These are phyloP conservation scores for Neurospora sublineolata DNA, from an alignment of 495 filamentous ascomycete genomes.

Conservation along the genomic window DNA sequence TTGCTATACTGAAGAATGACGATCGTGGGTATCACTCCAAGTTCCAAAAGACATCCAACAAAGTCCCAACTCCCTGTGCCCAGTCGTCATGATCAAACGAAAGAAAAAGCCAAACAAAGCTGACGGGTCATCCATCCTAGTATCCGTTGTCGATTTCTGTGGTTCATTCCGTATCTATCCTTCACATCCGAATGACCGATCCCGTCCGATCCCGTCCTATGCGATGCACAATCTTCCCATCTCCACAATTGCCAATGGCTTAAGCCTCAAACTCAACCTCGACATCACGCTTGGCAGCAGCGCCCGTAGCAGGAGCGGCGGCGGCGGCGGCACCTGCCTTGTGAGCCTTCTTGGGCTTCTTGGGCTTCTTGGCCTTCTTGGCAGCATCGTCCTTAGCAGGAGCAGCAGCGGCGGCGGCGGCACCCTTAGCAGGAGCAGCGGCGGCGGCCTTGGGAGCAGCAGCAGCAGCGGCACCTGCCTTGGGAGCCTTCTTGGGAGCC, in stretches of 20 bases:
- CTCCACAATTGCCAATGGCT: neutral
- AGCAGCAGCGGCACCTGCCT: neutral
- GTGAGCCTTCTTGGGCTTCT: no score
- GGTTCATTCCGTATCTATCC: neutral
- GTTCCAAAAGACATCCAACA: neutral
- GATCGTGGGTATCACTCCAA: neutral
- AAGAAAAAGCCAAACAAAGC: neutral
- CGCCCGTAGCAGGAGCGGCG: neutral
- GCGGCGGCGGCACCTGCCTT: neutral
- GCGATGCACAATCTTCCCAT: neutral
- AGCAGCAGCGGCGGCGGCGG: neutral
- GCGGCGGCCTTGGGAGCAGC: neutral
- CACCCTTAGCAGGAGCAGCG: neutral
- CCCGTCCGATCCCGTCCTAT: neutral
- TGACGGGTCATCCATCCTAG: neutral
- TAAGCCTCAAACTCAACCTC: neutral
- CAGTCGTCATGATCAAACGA: neutral
- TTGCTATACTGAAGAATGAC: neutral
- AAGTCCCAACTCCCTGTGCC: neutral
- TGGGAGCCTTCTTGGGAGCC: no score
- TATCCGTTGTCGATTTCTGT: neutral
- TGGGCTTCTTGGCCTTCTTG: no score
- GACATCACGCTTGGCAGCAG: neutral
- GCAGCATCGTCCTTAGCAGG: no score
- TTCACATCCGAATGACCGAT: neutral